Evolutionary conservation across 306 rosid genomes (phyloP).

Genomic region (Citrullus mucosospermus): DNA sequence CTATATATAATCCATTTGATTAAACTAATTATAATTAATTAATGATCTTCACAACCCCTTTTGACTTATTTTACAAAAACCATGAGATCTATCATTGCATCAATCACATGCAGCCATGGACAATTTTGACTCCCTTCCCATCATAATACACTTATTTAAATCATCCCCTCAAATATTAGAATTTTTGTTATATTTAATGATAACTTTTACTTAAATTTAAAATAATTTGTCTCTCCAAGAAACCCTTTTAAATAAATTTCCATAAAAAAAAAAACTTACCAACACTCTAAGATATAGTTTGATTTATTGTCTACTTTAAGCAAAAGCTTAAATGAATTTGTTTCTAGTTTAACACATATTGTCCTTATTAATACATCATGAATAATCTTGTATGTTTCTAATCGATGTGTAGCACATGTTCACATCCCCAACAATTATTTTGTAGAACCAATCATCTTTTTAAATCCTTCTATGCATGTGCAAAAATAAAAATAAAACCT

Average conservation of each 20-base stretch:
- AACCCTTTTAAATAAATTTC: neutral
- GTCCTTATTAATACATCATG: neutral
- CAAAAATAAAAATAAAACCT: neutral
- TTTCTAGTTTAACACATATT: neutral
- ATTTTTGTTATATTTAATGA: neutral
- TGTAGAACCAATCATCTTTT: neutral
- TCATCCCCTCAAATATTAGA: neutral
- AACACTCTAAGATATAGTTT: too few species aligned
- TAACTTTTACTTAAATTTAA: neutral
- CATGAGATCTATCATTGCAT: neutral
- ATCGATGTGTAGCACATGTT: neutral
- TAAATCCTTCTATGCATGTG: neutral
- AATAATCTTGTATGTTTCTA: neutral
- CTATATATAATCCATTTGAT: neutral
- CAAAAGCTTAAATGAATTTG: too few species aligned
- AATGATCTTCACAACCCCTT: neutral
- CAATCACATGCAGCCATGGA: neutral
- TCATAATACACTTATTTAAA: neutral
- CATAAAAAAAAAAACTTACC: too few species aligned
- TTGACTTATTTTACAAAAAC: neutral
- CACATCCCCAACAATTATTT: neutral
- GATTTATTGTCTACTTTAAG: too few species aligned
- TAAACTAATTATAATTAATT: neutral
- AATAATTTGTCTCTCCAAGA: neutral
- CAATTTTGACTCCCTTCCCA: neutral